phyloP scores from a whole-genome alignment of 768 basidiomycete genomes.

The Cystofilobasidium ferigula region DNA sequence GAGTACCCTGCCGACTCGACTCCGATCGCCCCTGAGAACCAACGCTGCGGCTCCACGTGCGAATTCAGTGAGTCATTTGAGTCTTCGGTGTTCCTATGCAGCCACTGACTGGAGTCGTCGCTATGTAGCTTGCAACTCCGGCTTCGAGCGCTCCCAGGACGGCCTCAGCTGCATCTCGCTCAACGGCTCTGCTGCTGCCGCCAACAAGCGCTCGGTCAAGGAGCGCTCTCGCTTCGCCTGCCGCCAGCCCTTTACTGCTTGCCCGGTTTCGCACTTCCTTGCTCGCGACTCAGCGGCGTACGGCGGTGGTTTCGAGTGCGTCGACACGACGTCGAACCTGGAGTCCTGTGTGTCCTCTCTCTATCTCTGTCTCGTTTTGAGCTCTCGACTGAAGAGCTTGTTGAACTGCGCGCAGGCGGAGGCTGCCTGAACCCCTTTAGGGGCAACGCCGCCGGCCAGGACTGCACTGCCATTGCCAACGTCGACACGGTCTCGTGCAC shows the following conservation, averaged over 20 bases:
- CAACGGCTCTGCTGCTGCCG: not conserved
- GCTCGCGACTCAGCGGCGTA: not conserved
- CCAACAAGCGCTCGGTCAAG: not conserved
- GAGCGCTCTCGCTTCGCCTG: constrained; percentile 6
- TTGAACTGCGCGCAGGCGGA: constrained; percentile 26
- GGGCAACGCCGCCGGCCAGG: constrained; percentile 25
- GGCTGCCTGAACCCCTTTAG: constrained; percentile 30
- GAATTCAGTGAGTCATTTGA: not conserved
- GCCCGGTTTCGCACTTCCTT: constrained; percentile 4
- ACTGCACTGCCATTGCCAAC: constrained; percentile 32
- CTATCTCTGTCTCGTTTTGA: not conserved
- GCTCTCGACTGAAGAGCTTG: not conserved
- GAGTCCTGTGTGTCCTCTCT: constrained; percentile 30
- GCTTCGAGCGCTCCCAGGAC: not conserved
- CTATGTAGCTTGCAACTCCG: not conserved
- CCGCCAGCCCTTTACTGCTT: not conserved
- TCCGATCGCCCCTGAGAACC: not conserved
- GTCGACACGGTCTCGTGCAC: constrained; percentile 30
- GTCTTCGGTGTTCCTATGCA: not conserved
- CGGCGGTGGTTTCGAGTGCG: constrained; percentile 29
- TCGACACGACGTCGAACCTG: constrained; percentile 29
- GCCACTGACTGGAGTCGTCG: too few species aligned
- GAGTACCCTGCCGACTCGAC: not conserved
- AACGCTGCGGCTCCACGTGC: not conserved
- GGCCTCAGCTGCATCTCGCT: not conserved